These are phyloP conservation scores for Apodospora peruviana DNA, from an alignment of 495 filamentous ascomycete genomes.

Conservation along the genomic window DNA sequence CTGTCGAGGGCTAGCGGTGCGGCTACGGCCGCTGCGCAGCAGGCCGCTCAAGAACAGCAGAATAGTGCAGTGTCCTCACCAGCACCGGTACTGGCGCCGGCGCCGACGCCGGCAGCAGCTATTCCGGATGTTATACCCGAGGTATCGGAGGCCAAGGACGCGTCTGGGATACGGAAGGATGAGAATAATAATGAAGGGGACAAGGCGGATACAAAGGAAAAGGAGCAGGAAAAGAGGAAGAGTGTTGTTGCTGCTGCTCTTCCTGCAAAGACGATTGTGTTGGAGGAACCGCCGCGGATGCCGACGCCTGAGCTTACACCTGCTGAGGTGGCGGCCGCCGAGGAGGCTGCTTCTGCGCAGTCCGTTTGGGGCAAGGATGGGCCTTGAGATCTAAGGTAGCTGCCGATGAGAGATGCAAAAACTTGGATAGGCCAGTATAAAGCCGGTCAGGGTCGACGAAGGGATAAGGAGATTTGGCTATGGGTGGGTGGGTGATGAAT, in stretches of 20 bases:
- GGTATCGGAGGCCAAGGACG: background rate
- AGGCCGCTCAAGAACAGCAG: no score
- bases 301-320: conserved; percentile 6
- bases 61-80: no score
- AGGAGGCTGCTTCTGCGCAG: conserved; percentile 6
- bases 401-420: no score
- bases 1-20: background rate
- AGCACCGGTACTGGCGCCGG: background rate
- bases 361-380: background rate
- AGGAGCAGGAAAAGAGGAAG: background rate
- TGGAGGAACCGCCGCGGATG: background rate
- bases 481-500: no score
- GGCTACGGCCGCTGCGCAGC: background rate
- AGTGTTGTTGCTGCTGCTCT: background rate
- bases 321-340: conserved; percentile 6
- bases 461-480: no score
- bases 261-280: no score
- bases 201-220: background rate
- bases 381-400: background rate
- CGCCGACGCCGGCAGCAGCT: background rate
- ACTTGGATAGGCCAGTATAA: no score
- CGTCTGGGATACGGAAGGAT: no score
- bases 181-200: background rate
- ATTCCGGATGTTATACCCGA: background rate
- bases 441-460: no score